Conservation (phyloP, 805 yeast species). For the Kuraishia molischiana region DNA sequence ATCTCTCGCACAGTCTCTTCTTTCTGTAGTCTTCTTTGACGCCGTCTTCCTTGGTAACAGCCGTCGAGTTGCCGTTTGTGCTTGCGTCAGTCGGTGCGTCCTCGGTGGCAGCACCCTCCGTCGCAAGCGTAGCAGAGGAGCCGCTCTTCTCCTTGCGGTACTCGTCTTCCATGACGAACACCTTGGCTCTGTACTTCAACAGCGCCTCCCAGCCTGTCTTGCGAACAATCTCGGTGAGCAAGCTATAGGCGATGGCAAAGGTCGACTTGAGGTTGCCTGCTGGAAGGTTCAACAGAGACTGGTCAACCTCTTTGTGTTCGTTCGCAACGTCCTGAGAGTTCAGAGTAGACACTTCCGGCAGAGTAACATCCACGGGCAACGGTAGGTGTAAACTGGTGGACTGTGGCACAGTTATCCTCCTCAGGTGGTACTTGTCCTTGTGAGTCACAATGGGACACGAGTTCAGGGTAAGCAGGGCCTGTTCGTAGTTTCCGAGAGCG, state of each 20-base stretch:
- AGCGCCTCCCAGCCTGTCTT: slow-evolving; percentile 67
- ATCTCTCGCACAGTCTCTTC: slow-evolving; percentile 61
- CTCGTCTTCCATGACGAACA: slow-evolving; percentile 64
- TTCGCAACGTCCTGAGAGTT: slow-evolving; percentile 54
- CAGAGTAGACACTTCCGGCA: slow-evolving; percentile 58
- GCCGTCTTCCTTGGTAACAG: slow-evolving; percentile 6
- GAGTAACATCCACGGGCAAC: slow-evolving; percentile 61
- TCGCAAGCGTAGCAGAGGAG: not conserved
- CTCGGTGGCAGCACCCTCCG: not conserved
- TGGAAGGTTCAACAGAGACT: slow-evolving; percentile 49
- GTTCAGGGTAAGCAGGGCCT: slow-evolving; percentile 62
- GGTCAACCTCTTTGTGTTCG: slow-evolving; percentile 62
- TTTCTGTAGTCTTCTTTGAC: slow-evolving; percentile 38
- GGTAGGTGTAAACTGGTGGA: slow-evolving; percentile 61
- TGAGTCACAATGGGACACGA: slow-evolving; percentile 77
- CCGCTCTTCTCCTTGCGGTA: slow-evolving; percentile 30
- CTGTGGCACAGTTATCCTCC: slow-evolving; percentile 45
- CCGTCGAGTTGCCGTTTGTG: slow-evolving; percentile 4
- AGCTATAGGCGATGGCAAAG: slow-evolving; percentile 45
- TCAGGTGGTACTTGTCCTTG: slow-evolving; percentile 54
- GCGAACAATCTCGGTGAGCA: slow-evolving; percentile 56
- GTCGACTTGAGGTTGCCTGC: slow-evolving; percentile 59
- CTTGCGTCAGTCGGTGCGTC: too few relatives aligned
- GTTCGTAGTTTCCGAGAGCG: slow-evolving; percentile 53
- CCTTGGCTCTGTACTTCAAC: slow-evolving; percentile 46